These are phyloP conservation scores for Ettlia oleoabundans DNA, from an alignment of 139 green algal species.

Conservation along the genomic window DNA sequence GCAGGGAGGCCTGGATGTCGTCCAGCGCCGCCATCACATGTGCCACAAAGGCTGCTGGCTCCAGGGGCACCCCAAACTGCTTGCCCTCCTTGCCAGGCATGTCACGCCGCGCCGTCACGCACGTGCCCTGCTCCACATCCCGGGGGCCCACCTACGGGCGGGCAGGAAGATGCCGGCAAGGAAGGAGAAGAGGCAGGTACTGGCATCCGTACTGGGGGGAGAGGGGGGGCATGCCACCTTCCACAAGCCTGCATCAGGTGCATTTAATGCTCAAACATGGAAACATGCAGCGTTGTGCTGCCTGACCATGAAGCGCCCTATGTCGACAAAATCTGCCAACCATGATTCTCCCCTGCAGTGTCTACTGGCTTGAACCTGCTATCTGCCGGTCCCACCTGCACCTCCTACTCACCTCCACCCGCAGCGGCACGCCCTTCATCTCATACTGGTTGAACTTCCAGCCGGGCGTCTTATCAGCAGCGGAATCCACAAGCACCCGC, in stretches of 20 bases:
- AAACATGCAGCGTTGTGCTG: too few relatives aligned
- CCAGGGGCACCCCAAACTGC: conserved; percentile 85
- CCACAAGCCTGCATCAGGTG: too few relatives aligned
- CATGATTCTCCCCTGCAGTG: too few relatives aligned
- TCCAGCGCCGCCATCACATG: conserved; percentile 63
- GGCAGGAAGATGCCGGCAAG: background rate
- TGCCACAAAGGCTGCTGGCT: conserved; percentile 64
- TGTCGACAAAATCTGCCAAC: too few relatives aligned
- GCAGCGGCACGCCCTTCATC: conserved; percentile 90
- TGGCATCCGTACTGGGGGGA: too few relatives aligned
- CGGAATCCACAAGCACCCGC: conserved; percentile 86
- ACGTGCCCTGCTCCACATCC: conserved; percentile 83
- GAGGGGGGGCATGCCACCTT: too few relatives aligned
- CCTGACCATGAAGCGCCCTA: too few relatives aligned
- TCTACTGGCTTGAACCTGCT: too few relatives aligned
- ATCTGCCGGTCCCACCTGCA: too few relatives aligned
- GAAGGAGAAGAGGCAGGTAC: background rate
- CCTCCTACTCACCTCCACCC: conserved; percentile 81
- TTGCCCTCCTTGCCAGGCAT: conserved; percentile 95
- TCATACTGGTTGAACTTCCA: conserved; percentile 99
- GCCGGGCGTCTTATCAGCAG: conserved; percentile 81
- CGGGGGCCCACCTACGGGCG: conserved; percentile 63
- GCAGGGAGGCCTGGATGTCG: conserved; percentile 61
- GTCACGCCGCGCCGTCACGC: conserved; percentile 87
- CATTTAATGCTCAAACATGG: too few relatives aligned